Evolutionary conservation across 768 basidiomycete genomes (phyloP), one percentile per base, ranked within the genome.

Genomic region (Leccinellum rugosiceps): DNA sequence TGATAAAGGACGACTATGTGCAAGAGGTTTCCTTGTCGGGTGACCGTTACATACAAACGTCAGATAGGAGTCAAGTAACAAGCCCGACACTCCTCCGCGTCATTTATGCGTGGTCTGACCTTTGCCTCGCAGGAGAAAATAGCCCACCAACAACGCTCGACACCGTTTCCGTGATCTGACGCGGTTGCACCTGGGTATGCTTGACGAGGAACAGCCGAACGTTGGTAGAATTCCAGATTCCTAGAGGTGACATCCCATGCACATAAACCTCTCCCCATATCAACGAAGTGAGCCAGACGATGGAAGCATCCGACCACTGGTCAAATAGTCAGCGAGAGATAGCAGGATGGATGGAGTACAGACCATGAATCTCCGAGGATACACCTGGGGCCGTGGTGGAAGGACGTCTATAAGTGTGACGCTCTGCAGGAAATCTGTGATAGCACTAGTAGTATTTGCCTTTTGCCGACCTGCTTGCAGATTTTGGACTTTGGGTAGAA

Each of bases 191-290:
- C 59, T 84, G 90, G 6, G 90, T 82, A 62, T 95, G 93, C 69
- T 94, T 95, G 56, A 97, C 91, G 51, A 94, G 83, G 76, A 98
- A 98, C 52, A 98, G 72, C 43, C 90, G 85, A 28, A 97, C 92
- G 50, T 85, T 88, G 14, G 94, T 97, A 19, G 85, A 83, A 63
- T 91, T 92, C 94, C 95, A 98, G 44, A 95, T 84, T 13, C 90
- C 92, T 23, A 94, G 76, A 1, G 90, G 89, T 2, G 87, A 83
- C 84, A 95, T 90, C 6, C 87, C 90, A 48, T 89, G 87, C 21
- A 97, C 89, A 68, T 95, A 99, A 19, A 96, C 83, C 68, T 95
- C 92, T 41, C 97, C 95, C 94, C 96, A 99, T 21, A 95, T 86
- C 53, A 98, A 75, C 1, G 92, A 94, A 4, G 94, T 91, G 35